A percentile compares a stretch with the other conserved stretches of the same genome.
Evolutionary conservation across 2,329 filamentous ascomycete genomes (phyloP).

Genomic region (Sphaceloma murrayae): DNA sequence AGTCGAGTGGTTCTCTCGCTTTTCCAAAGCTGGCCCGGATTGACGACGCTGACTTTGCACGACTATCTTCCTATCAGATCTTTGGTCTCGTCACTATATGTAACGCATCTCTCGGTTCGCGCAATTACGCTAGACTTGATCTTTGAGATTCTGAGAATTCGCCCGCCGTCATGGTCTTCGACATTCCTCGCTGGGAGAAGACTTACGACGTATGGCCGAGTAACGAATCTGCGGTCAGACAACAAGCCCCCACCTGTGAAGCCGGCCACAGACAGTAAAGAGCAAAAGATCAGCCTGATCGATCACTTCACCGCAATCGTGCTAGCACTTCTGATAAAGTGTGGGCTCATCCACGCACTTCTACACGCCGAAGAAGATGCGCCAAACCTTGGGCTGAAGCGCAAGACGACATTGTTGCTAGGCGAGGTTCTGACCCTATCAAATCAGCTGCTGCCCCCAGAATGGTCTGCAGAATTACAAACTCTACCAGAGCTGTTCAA

Average conservation of each 20-base stretch:
- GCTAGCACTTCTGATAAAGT: slow-evolving; percentile 72
- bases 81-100: slow-evolving; percentile 57
- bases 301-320: slow-evolving; percentile 90
- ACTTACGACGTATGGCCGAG: slow-evolving; percentile 91
- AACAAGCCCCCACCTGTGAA: slow-evolving; percentile 40
- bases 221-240: slow-evolving; percentile 69
- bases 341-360: slow-evolving; percentile 52
- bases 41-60: slow-evolving; percentile 81
- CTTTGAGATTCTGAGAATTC: slow-evolving; percentile 77
- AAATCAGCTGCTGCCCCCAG: slow-evolving; percentile 70
- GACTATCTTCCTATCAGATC: slow-evolving; percentile 77
- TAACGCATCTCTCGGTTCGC: slow-evolving; percentile 46
- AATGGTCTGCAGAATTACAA: slow-evolving; percentile 76
- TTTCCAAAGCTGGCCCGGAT: slow-evolving; percentile 85
- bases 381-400: slow-evolving; percentile 60
- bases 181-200: slow-evolving; percentile 88
- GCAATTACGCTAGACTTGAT: slow-evolving; percentile 83
- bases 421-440: slow-evolving; percentile 87
- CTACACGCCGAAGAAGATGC: slow-evolving; percentile 57
- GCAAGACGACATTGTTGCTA: slow-evolving; percentile 82
- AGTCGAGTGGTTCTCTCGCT: slow-evolving; percentile 86
- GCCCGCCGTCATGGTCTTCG: slow-evolving; percentile 87
- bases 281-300: slow-evolving; percentile 61
- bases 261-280: slow-evolving; percentile 59
- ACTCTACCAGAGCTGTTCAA: slow-evolving; percentile 78